Evolutionary conservation across 2,329 filamentous ascomycete genomes (phyloP), one percentile per base, ranked within the genome.

Genomic region (Colletotrichum cereale): DNA sequence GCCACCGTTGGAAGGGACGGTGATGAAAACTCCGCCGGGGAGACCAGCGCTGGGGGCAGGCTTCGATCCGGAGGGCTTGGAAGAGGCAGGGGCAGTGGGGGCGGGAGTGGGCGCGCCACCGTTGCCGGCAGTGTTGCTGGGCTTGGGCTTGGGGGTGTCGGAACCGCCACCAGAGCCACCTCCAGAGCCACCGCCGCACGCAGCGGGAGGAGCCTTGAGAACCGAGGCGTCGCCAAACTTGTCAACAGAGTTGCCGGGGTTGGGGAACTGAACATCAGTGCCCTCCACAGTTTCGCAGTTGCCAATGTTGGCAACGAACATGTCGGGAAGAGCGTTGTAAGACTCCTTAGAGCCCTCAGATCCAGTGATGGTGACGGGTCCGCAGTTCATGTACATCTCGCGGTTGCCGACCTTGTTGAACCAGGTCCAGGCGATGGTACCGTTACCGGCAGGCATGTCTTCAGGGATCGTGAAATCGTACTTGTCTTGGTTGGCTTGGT

Each of bases 321-420:
- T 92, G 68, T 90, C 84, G 0, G 94, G 94, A 16, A 97, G 91
- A 0, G 82, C 80, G 48, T 88, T 79, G 73, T 91, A 88, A 74
- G 88, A 88, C 2, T 84, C 80, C 67, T 89, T 76, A 53, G 81
- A 80, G 63, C 88, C 88, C 0, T 82, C 82, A 0, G 73, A 74
- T 11, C 88, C 88, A 0, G 88, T 89, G 31, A 98, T 86, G 0
- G 86, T 87, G 58, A 97, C 81, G 0, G 93, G 90, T 0, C 92
- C 94, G 76, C 96, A 99, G 87, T 97, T 97, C 95, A 97, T 97
- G 87, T 98, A 98, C 87, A 97, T 94, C 80, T 98, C 96, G 1
- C 95, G 91, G 84, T 97, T 97, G 3, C 96, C 96, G 12, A 97
- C 78, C 71, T 92, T 92, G 85, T 98, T 98, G 82, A 97, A 90